Base-by-base conservation (phyloP, 192 early-diverging fungal species). In the Podila epicladia region DNA sequence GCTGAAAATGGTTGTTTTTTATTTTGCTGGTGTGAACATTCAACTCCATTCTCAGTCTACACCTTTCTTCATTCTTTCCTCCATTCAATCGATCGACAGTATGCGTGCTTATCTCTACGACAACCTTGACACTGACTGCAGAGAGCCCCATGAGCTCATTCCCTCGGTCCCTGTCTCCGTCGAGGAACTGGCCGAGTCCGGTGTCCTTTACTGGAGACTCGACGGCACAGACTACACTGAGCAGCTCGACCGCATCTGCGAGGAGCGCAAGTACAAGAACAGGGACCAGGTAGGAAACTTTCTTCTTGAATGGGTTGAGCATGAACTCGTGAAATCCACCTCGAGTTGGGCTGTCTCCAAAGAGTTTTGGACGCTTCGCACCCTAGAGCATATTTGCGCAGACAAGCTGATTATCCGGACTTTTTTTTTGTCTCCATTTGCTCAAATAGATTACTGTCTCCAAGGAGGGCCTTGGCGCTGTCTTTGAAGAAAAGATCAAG, bases 401-500 rank as follows among this genome's bases (percentile, higher is more conserved):
- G 35, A 20, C 22, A 9, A 64, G 29, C 20, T 55, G n/a, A 17
- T 11, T 49, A 24, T 75, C 28, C 9, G 31, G 26, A 9, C 26
- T 6, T 67, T 32, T 67, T 24, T 11, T 37, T 9, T 37, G 4
- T 37, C 9, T 9, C 12, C 24, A 22, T n/a, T 41, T 41, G 38
- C n/a, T 67, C 19, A 32, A 62, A 22, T 62, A 93, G 92, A 95
- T 99, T 66, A 87, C 85, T 48, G 94, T 97, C 59, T 94, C 94
- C 62, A 91, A 89, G 49, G 89, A 91, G 20, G 90, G 85, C 61
- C 85, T 99, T 57, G 93, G 93, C 49, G 91, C 92, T 71, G 45
- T 82, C n/a, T 99, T 98, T 82, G 97, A 98, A 62, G 91, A 89
- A 33, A 98, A 96, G 83, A 89, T 99, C 69, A 96, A 97, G 86